These are phyloP conservation scores for Polytolypa hystricis DNA, from an alignment of 2,329 filamentous ascomycete species.

Conservation along the genomic window DNA sequence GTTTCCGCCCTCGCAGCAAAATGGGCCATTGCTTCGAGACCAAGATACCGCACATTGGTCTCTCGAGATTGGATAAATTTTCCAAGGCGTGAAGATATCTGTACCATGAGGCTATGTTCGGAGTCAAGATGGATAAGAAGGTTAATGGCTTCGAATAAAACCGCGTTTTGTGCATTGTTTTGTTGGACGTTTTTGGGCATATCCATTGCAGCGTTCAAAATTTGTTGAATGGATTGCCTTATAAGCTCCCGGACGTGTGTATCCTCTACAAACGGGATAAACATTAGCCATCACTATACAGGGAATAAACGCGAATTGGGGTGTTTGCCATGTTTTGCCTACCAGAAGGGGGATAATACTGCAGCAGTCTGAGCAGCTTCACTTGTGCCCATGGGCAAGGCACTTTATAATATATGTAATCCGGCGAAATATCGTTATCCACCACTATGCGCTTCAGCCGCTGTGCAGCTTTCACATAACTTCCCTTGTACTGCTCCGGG, in stretches of 20 bases:
- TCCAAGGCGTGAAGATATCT: slow-evolving; percentile 81
- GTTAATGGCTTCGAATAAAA: slow-evolving; percentile 97
- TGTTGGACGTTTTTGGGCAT: slow-evolving; percentile 97
- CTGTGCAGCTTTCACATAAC: slow-evolving; percentile 86
- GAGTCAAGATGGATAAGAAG: slow-evolving; percentile 96
- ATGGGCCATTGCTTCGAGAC: slow-evolving; percentile 96
- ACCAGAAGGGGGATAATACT: slow-evolving; percentile 95
- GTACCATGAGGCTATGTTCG: slow-evolving; percentile 87
- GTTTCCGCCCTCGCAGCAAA: slow-evolving; percentile 88
- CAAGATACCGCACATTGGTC: slow-evolving; percentile 93
- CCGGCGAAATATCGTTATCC: slow-evolving; percentile 75
- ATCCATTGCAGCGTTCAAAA: slow-evolving; percentile 83
- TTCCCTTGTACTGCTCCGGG: slow-evolving; percentile 85
- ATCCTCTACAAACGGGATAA: slow-evolving; percentile 56
- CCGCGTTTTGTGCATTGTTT: slow-evolving; percentile 96
- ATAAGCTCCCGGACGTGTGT: slow-evolving; percentile 86
- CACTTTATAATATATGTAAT: slow-evolving; percentile 99
- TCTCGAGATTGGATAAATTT: slow-evolving; percentile 95
- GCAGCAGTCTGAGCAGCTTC: slow-evolving; percentile 79
- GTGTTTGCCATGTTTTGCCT: slow-evolving; percentile 21
- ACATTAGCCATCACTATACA: background rate
- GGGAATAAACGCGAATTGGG: background rate
- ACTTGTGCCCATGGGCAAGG: slow-evolving; percentile 97
- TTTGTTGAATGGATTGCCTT: slow-evolving; percentile 79
- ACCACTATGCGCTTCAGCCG: slow-evolving; percentile 81